Conservation (phyloP, 257 asterid genomes). For the Solanum paucissectum region DNA sequence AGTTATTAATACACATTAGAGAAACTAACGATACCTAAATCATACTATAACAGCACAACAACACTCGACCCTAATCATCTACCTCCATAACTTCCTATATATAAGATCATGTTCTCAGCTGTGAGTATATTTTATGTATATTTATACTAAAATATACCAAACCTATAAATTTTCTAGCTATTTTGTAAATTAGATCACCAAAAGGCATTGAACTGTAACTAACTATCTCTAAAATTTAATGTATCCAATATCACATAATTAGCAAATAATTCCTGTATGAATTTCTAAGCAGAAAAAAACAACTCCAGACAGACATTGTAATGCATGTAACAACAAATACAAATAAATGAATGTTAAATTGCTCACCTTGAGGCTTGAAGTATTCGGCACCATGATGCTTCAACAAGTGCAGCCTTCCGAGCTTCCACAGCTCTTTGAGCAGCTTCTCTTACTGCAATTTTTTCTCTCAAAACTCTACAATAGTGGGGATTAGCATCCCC, state of each 20-base stretch:
- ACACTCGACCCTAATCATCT: not conserved
- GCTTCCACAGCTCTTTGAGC: constrained; percentile 81
- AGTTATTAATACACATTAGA: not conserved
- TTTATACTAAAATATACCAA: not conserved
- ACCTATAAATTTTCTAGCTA: not conserved
- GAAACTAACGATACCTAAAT: not conserved
- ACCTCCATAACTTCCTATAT: not conserved
- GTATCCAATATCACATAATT: not conserved
- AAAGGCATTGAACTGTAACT: not conserved
- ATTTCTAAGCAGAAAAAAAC: not conserved
- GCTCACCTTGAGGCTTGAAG: constrained; percentile 75
- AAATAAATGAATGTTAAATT: not conserved
- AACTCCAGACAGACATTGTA: not conserved
- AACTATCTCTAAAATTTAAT: not conserved
- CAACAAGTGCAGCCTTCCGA: constrained; percentile 83
- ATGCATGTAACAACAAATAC: not conserved
- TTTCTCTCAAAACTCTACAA: constrained; percentile 69
- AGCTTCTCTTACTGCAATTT: constrained; percentile 88
- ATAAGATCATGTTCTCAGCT: not conserved
- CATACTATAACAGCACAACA: not conserved
- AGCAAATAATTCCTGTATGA: not conserved
- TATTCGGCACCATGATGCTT: constrained; percentile 96
- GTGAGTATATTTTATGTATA: not conserved
- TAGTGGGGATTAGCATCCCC: constrained; percentile 91
- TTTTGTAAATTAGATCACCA: not conserved